phyloP scores from a whole-genome alignment of 1,284 basidiomycete genomes.

The Agaricales sp. region DNA sequence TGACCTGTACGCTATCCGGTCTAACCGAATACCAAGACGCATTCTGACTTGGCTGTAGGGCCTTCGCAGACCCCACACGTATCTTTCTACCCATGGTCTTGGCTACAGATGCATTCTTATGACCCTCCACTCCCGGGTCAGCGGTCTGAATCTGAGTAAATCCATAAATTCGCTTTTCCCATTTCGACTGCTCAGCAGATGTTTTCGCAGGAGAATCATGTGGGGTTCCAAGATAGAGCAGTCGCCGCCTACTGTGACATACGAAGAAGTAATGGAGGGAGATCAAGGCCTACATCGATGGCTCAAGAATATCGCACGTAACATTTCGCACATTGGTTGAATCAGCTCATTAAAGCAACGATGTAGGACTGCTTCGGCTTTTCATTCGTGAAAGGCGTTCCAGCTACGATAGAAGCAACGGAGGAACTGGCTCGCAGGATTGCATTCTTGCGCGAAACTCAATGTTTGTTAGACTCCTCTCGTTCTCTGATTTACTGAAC shows the following conservation, averaged over 20 bases:
- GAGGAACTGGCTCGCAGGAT: slow-evolving; percentile 73
- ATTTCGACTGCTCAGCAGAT: slow-evolving; percentile 5
- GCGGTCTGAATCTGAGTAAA: slow-evolving; percentile 30
- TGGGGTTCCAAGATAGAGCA: slow-evolving; percentile 78
- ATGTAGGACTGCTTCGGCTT: slow-evolving; percentile 79
- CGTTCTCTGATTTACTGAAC: slow-evolving; percentile 7
- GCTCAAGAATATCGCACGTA: slow-evolving; percentile 72
- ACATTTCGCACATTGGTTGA: background rate
- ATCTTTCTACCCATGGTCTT: slow-evolving; percentile 82
- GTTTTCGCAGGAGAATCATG: slow-evolving; percentile 39
- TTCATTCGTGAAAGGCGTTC: slow-evolving; percentile 79
- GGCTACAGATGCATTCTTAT: slow-evolving; percentile 70
- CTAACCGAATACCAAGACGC: background rate
- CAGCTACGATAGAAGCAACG: slow-evolving; percentile 75
- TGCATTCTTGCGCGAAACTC: slow-evolving; percentile 87
- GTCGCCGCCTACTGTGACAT: slow-evolving; percentile 68
- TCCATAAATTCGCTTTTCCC: slow-evolving; percentile 4
- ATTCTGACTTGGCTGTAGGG: slow-evolving; percentile 31
- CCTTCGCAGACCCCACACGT: slow-evolving; percentile 50
- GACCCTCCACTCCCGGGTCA: slow-evolving; percentile 42
- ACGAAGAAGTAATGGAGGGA: slow-evolving; percentile 68
- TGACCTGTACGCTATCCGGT: slow-evolving; percentile 43
- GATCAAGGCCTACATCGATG: slow-evolving; percentile 72
- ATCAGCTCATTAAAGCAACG: background rate
- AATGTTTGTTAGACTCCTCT: slow-evolving; percentile 45